Evolutionary conservation across 2,329 filamentous ascomycete species (phyloP), one percentile per base, ranked within the genome.

Genomic region (Fusarium agapanthi): DNA sequence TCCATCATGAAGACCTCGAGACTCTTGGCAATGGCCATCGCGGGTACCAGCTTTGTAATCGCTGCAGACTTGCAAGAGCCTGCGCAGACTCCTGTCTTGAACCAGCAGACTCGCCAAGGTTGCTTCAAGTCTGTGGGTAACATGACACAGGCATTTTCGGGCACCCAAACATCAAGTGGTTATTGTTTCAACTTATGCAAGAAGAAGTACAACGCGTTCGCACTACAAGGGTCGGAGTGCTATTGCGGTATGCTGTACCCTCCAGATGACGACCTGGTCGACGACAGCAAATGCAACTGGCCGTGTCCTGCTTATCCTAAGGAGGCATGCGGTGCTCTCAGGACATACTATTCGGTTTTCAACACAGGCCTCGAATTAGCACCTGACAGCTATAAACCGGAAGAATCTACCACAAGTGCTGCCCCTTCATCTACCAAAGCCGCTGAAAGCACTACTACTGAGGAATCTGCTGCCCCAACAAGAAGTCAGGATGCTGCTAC

Each of bases 271-370:
- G 40, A 43, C n/a, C 40, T 43, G n/a, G 87, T 89, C 12, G 83
- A 86, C 48, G 87, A 91, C 77, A 79, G 79, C 13, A 82, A 89
- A 22, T 97, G 95, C 83, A 85, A 88, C 77, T 87, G 86, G 34
- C 79, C 84, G 1, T 97, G 95, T 80, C 84, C 88, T 30, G 92
- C 90, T 14, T 95, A 84, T 76, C 83, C 82, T 28, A 38, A 78
- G 3, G 87, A 93, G 60, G 88, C 86, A 30, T 97, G 95, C 60
- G 86, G 84, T 74, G 81, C 79, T 47, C 66, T 84, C 13, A 64
- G 28, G 15, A 74, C 71, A 0, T 78, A 72, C 76, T 87, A 77
- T 75, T 86, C 85, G 20, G 78, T 88, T 64, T 86, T 84, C 84
- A 88, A 90, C 80, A 85, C 84, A 4, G 86, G 88, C 57, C 24